Percentiles rank a stretch among this genome's conserved stretches.
Conservation (phyloP, 257 asterid species). For the Solanum pennellii region DNA sequence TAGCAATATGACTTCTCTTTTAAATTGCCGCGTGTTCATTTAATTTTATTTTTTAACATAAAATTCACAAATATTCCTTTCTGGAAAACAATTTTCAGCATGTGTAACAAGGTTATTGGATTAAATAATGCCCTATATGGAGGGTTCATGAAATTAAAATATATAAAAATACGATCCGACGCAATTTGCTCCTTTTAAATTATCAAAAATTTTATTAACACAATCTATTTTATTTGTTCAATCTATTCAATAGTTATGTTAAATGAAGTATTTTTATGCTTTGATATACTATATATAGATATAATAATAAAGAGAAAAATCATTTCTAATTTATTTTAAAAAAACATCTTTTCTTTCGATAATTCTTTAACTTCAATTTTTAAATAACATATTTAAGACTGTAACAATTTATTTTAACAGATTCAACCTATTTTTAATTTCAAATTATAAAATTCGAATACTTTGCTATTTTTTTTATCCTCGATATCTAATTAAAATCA, state of each 20-base stretch:
- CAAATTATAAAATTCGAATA: too few relatives aligned
- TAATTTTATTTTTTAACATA: background rate
- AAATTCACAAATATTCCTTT: background rate
- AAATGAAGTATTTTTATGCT: background rate
- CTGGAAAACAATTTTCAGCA: background rate
- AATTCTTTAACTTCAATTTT: too few relatives aligned
- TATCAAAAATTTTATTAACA: fast-evolving
- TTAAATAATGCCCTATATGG: background rate
- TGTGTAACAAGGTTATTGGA: background rate
- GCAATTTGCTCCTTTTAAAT: background rate
- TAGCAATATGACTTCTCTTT: background rate
- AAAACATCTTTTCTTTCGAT: too few relatives aligned
- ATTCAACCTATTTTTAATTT: too few relatives aligned
- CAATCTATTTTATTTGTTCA: background rate
- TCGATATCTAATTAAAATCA: too few relatives aligned
- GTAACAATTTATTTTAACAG: too few relatives aligned
- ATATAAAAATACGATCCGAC: background rate
- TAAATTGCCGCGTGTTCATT: background rate
- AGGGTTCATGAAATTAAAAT: background rate
- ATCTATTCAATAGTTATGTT: background rate
- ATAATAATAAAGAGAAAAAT: too few relatives aligned
- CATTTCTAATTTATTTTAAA: too few relatives aligned
- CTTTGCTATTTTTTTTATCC: too few relatives aligned
- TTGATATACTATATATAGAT: too few relatives aligned
- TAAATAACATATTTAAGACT: too few relatives aligned